Evolutionary conservation across 495 filamentous ascomycete species (phyloP), one percentile per base, ranked within the genome.

Genomic region (Penicillium bialowiezense): DNA sequence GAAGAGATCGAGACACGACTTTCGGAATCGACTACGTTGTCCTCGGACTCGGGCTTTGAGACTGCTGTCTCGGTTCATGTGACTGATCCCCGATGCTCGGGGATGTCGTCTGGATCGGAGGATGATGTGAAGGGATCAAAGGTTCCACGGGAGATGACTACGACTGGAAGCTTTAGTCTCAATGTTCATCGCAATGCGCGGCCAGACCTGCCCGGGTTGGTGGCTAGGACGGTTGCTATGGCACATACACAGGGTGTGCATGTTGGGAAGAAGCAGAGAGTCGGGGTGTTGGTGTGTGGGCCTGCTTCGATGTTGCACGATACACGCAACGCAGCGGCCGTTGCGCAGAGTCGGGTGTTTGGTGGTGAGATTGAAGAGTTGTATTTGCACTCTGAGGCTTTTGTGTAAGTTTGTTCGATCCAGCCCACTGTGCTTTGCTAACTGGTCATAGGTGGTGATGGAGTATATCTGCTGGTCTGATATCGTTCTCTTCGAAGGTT

Each of bases 381-480:
- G 3, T 79, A 75, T 63, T 49, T 81, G 38, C 77, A 80, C 63
- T 67, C 70, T 1, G 77, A 82, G 49, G 60, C 70, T 48, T 82
- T 82, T 61, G 71, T 70, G 67, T 82, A 52, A 67, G 15, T 53
- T 17, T 3, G 5, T 21, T 23, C 13, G 5, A 19, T 37, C 1
- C 31, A 17, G 2, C 21, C 5, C 19, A 29, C 28, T 8, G 24
- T 24, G 5, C n/a, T 36, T 39, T 14, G 18, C 44, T 48, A 21
- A 48, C 24, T 44, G 13, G 41, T 17, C 15, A 32, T 13, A 48
- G 45, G 45, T 48, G 45, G 45, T 48, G 13, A 47, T 38, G 7
- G 20, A 32, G 26, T 39, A 32, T 29, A 40, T 39, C 26, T 23
- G 18, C 45, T 40, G 26, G 35, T 32, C 23, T 48, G 28, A 23